Evolutionary conservation across 73 alveolate genomes (phyloP), one percentile per base, ranked within the genome.

Genomic region (Stentor roeselii): DNA sequence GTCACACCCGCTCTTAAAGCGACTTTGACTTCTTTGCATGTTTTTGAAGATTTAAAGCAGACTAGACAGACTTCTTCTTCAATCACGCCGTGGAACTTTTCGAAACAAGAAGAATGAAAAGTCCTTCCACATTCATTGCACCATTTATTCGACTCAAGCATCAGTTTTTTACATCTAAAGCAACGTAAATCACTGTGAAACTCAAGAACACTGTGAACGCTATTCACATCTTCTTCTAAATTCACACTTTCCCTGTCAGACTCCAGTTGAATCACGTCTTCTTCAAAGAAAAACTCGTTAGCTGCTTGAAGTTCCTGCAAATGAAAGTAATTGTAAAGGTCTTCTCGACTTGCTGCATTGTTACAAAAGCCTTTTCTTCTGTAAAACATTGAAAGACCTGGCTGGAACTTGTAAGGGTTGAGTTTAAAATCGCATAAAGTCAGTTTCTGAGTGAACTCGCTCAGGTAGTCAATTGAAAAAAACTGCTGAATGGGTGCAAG

Each of bases 401-500:
- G 80, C 80, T 67, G 80, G 37, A 27, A 67, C 34, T 21, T 21
- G 34, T 67, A 32, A 21, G 80, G 80, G 2, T 30, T 21, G 27
- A 67, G n/a, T 21, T 21, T 21, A n/a, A 21, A 21, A 2, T 67
- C 80, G 2, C 41, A 21, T 1, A 67, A 40, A 11, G 37, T 32
- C 21, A 21, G 37, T 67, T 32, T 0, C 37, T 21, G n/a, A 21
- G 80, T 32, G 34, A 21, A 21, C 21, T 67, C 80, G 11, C 15
- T 27, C 14, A 2, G 37, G 42, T 67, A 67, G 34, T 67, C 80
- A 27, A 32, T 27, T 27, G 80, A 21, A 34, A 30, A 67, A 67
- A 67, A 67, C 80, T 67, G 80, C 41, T 67, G 80, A 32, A 67
- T 67, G 21, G 80, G 80, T 14, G 80, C 21, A 21, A 40, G 27